Evolutionary conservation across 441 rosid genomes (phyloP).

Genomic region (Bocquillonia castaneifolia): DNA sequence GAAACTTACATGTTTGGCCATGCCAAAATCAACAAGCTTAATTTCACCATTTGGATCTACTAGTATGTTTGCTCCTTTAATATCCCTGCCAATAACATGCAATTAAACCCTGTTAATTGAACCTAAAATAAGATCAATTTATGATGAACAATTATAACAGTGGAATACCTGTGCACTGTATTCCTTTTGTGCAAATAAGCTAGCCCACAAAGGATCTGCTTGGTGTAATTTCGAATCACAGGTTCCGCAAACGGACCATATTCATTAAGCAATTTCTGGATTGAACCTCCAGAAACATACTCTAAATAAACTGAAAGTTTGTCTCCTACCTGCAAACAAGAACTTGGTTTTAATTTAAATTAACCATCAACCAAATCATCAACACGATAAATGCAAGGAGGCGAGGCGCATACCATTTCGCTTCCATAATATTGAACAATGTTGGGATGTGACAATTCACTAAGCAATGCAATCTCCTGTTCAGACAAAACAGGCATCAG

Average conservation of each 20-base stretch:
- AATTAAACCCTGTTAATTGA: no score
- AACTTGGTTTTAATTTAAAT: not conserved
- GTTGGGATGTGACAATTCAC: conserved; percentile 74
- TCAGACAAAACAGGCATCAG: conserved; percentile 6
- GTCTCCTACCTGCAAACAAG: conserved; percentile 58
- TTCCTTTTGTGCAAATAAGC: conserved; percentile 81
- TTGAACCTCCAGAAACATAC: conserved; percentile 92
- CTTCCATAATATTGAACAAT: conserved; percentile 89
- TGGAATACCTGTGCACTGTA: conserved; percentile 80
- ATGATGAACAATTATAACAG: conserved; percentile 14
- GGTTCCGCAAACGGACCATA: conserved; percentile 89
- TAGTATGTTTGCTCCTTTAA: conserved; percentile 94
- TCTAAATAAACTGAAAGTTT: conserved; percentile 89
- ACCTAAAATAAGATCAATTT: no score
- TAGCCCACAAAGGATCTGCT: conserved; percentile 85
- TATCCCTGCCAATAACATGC: conserved; percentile 51
- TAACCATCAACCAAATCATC: conserved; percentile 1
- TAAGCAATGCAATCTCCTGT: conserved; percentile 91
- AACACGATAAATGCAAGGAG: not conserved
- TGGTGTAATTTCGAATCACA: conserved; percentile 87
- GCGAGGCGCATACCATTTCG: conserved; percentile 70
- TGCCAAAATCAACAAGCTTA: conserved; percentile 95
- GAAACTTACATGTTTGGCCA: conserved; percentile 87
- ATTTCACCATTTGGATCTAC: conserved; percentile 91
- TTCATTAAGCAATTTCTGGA: conserved; percentile 85